These are phyloP conservation scores for Boletus huronensis DNA, from an alignment of 768 basidiomycete genomes.

Conservation along the genomic window DNA sequence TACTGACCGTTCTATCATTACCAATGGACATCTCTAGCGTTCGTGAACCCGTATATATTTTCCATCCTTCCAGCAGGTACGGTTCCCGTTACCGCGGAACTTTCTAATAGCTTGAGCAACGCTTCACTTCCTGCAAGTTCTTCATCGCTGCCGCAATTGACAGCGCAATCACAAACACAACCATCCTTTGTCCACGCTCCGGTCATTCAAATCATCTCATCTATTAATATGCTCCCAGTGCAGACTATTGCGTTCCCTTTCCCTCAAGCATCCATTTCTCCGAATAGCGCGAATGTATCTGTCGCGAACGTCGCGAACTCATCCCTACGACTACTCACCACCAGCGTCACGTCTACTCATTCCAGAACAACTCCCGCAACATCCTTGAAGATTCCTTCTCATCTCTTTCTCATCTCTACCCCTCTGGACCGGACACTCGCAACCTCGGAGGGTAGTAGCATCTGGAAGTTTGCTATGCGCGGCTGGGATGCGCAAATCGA, in stretches of 20 bases:
- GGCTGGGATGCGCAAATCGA: slow-evolving; percentile 82
- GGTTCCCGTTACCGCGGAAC: slow-evolving; percentile 36
- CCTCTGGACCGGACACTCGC: slow-evolving; percentile 69
- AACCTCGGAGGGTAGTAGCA: slow-evolving; percentile 64
- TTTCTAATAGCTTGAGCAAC: slow-evolving; percentile 17
- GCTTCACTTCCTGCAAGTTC: slow-evolving; percentile 4
- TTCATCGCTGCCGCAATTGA: slow-evolving; percentile 15
- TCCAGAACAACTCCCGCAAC: slow-evolving; percentile 33
- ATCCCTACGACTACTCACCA: slow-evolving; percentile 57
- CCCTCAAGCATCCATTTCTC: slow-evolving; percentile 28
- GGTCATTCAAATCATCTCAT: slow-evolving; percentile 68
- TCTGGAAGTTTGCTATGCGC: slow-evolving; percentile 74
- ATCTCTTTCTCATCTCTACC: slow-evolving; percentile 61
- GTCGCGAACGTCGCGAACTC: slow-evolving; percentile 33
- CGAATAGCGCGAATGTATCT: slow-evolving; percentile 2
- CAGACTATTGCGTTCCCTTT: slow-evolving; percentile 70
- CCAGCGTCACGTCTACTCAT: slow-evolving; percentile 41
- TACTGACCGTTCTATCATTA: slow-evolving; percentile 64
- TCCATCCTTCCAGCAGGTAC: slow-evolving; percentile 70
- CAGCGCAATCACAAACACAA: slow-evolving; percentile 22
- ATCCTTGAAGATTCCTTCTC: slow-evolving; percentile 29
- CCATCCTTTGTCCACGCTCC: slow-evolving; percentile 50
- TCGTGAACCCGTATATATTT: slow-evolving; percentile 74
- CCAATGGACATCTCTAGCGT: slow-evolving; percentile 46
- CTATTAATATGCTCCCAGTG: slow-evolving; percentile 55